Evolutionary conservation across 1,139 yeast species (phyloP), one percentile per base, ranked within the genome.

Genomic region (Arxiozyma bovina): DNA sequence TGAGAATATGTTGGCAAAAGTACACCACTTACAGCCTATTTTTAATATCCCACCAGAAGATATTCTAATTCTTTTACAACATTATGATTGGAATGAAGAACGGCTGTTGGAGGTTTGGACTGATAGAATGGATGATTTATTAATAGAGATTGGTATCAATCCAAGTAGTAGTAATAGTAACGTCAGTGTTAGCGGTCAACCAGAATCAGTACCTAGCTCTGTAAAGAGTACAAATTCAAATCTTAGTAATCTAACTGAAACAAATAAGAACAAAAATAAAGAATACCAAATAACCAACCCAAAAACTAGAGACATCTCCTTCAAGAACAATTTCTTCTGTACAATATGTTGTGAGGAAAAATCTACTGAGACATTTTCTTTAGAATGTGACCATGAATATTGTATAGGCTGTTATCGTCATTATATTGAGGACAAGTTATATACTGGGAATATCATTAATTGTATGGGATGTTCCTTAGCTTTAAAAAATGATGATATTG

Each of bases 41-140:
- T 59, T 67, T 21, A 54, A 64, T 20, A 54, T 66, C 2, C 63
- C 70, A 7, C 48, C 60, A 23, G 65, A 62, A n/a, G 69, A 65
- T 54, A 64, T 67, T 23, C 54, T 81, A 25, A 69, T 82, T 2
- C 70, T 90, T 66, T 73, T 88, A 46, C 82, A 85, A 52, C 69
- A 74, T 54, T 84, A 75, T 66, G 77, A 78, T 51, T 89, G 96
- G 96, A 88, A 85, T 66, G 78, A 79, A 48, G 94, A 87, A 56
- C 79, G 79, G 52, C 76, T 88, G 45, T 74, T 87, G 53, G 91
- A 88, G 57, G 77, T 77, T 48, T 87, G 78, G 70, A 82, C 85
- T 63, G 85, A 79, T 50, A 73, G 81, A 57, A 73, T 78, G 53
- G 73, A 70, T 5, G 66, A 70, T 18, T 73, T 84, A 2, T 66